A percentile compares a stretch with the other conserved stretches of the same genome.
These are phyloP conservation scores for Echria macrotheca DNA, from an alignment of 495 filamentous ascomycete species.

Conservation along the genomic window DNA sequence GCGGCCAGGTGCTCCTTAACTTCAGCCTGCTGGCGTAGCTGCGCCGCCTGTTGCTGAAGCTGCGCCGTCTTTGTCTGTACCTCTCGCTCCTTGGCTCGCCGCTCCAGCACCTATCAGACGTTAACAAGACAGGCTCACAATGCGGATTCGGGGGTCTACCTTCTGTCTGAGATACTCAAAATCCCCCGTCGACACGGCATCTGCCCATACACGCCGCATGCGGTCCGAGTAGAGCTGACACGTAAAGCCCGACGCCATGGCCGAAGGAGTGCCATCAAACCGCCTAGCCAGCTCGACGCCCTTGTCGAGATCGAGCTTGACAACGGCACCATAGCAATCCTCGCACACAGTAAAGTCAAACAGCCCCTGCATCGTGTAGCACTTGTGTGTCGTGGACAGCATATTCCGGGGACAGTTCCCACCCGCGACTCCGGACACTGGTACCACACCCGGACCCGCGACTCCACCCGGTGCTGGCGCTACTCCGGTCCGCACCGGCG, in stretches of 20 bases:
- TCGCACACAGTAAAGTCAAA: constrained; percentile 12
- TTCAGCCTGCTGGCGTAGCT: neutral
- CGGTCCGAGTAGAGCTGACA: constrained; percentile 13
- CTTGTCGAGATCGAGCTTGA: neutral
- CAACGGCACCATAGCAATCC: constrained; percentile 7
- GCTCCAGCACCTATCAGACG: neutral
- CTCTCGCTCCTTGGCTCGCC: constrained; percentile 6
- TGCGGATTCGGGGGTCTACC: neutral
- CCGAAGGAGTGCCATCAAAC: neutral
- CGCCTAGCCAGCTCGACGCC: constrained; percentile 3
- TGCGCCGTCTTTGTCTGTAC: constrained; percentile 8
- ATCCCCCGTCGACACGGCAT: constrained; percentile 7
- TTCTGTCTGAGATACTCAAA: constrained; percentile 9
- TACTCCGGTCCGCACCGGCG: neutral
- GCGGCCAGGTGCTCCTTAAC: constrained; percentile 6
- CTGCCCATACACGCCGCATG: constrained; percentile 11
- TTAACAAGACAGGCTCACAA: neutral
- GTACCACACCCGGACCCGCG: neutral
- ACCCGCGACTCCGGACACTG: neutral
- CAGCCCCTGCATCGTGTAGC: constrained; percentile 11
- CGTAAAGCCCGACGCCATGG: constrained; percentile 1
- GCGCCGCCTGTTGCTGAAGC: neutral
- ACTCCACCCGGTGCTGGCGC: neutral
- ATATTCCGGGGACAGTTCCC: constrained; percentile 6
- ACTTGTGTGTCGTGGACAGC: constrained; percentile 1